A percentile compares a stretch with the other conserved stretches of the same genome.
Conservation (phyloP, 768 basidiomycete species). For the Amanita subjunquillea region DNA sequence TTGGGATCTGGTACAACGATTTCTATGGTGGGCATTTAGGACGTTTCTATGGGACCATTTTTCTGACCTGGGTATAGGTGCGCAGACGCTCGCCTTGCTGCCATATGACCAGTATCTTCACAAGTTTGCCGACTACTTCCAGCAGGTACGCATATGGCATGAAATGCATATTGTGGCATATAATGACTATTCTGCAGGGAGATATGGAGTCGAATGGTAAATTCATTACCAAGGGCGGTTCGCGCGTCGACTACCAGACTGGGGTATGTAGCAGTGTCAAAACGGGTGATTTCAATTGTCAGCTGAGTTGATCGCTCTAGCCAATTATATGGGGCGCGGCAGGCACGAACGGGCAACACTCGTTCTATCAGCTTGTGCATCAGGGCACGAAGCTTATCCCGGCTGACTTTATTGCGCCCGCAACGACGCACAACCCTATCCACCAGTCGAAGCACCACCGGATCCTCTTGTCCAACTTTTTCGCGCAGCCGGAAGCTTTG, state of each 20-base stretch:
- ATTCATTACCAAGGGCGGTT: constrained; percentile 87
- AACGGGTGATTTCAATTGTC: background rate
- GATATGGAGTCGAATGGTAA: constrained; percentile 99
- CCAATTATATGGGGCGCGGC: constrained; percentile 99
- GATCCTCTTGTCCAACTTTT: constrained; percentile 95
- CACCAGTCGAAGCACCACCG: constrained; percentile 85
- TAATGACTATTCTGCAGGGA: constrained; percentile 33
- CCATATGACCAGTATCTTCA: constrained; percentile 99
- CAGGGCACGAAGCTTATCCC: constrained; percentile 92
- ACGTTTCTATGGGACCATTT: background rate
- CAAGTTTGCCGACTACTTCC: constrained; percentile 99
- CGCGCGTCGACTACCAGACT: constrained; percentile 92
- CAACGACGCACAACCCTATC: constrained; percentile 87
- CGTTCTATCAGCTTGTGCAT: constrained; percentile 97
- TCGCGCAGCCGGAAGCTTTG: constrained; percentile 95
- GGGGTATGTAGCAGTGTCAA: constrained; percentile 49
- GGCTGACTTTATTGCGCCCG: constrained; percentile 85
- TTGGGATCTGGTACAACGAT: constrained; percentile 99
- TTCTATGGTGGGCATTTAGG: constrained; percentile 57
- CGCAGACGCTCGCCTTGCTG: constrained; percentile 90
- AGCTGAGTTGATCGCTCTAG: constrained; percentile 23
- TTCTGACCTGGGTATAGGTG: constrained; percentile 29
- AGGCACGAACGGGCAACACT: constrained; percentile 98
- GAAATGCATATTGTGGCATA: background rate
- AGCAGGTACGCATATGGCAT: constrained; percentile 44